Conservation (phyloP, 352 stramenopile species). For the Pythium sukuiense region DNA sequence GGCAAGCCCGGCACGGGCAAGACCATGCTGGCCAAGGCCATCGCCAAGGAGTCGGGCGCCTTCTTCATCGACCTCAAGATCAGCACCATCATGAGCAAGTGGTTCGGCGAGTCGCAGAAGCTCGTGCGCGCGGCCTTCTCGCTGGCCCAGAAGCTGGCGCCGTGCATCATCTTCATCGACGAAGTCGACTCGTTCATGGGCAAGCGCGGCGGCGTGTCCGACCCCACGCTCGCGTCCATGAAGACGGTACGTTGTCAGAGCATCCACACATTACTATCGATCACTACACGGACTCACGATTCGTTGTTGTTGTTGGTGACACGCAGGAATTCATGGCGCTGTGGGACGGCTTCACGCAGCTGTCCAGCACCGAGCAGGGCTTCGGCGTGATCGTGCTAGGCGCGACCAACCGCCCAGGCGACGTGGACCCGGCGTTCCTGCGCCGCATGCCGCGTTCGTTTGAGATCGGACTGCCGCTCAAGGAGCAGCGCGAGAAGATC, state of each 20-base stretch:
- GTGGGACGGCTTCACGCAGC: slow-evolving; percentile 95
- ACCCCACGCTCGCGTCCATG: slow-evolving; percentile 86
- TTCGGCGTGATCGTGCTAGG: slow-evolving; percentile 96
- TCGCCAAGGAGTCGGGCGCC: slow-evolving; percentile 93
- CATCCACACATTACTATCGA: too few species aligned
- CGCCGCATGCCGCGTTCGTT: slow-evolving; percentile 96
- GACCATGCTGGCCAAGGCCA: slow-evolving; percentile 93
- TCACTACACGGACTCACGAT: not conserved
- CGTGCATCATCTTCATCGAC: slow-evolving; percentile 98
- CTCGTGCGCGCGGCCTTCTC: slow-evolving; percentile 92
- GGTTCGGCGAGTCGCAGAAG: slow-evolving; percentile 93
- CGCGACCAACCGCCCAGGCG: slow-evolving; percentile 93
- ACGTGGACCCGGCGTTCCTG: slow-evolving; percentile 94
- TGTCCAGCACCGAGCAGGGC: slow-evolving; percentile 60
- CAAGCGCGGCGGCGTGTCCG: slow-evolving; percentile 71
- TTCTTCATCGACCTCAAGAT: slow-evolving; percentile 91
- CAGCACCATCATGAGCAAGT: slow-evolving; percentile 91
- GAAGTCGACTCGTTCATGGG: slow-evolving; percentile 95
- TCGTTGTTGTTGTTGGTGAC: slow-evolving; percentile 25
- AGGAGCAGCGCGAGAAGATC: slow-evolving; percentile 91
- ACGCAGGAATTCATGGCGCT: slow-evolving; percentile 95
- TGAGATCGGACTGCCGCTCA: slow-evolving; percentile 91
- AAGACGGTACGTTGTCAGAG: slow-evolving; percentile 57
- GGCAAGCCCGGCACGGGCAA: slow-evolving; percentile 87
- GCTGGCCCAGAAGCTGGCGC: slow-evolving; percentile 93